Evolutionary conservation across 192 early-diverging fungal species (phyloP).

Genomic region (Coemansia interrupta): DNA sequence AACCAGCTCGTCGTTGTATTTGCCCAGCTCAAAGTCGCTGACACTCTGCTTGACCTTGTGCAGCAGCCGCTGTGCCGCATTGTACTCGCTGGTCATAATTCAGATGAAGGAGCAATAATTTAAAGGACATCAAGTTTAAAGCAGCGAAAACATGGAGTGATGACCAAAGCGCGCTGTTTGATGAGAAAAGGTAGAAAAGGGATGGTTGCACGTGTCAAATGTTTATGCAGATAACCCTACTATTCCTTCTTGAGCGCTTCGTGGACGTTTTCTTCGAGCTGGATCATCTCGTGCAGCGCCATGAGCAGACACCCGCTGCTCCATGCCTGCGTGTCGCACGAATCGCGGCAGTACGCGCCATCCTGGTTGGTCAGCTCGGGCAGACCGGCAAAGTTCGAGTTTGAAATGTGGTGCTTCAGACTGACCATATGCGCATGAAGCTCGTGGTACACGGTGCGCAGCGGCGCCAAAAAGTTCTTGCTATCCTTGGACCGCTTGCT

Average conservation of each 20-base stretch:
- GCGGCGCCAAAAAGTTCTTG: constrained; percentile 18
- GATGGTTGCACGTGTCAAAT: neutral
- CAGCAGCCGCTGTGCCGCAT: constrained; percentile 50
- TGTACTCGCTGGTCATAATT: constrained; percentile 51
- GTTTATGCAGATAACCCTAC: neutral
- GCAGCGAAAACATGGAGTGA: neutral
- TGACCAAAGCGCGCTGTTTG: neutral
- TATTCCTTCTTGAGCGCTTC: constrained; percentile 16
- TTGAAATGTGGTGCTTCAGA: constrained; percentile 56
- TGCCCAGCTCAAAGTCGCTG: constrained; percentile 40
- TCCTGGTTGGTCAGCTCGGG: constrained; percentile 94
- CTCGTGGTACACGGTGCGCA: constrained; percentile 65
- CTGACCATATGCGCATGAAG: constrained; percentile 75
- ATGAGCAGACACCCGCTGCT: constrained; percentile 46
- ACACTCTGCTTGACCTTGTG: constrained; percentile 50
- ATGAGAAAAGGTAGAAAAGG: constrained; percentile 2
- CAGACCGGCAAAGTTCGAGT: constrained; percentile 78
- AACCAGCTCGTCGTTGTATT: constrained; percentile 8
- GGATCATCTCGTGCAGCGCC: constrained; percentile 35
- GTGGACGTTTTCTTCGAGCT: constrained; percentile 31
- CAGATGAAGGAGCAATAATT: neutral
- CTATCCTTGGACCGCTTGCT: constrained; percentile 1
- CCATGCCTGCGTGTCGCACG: constrained; percentile 95
- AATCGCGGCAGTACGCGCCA: constrained; percentile 75
- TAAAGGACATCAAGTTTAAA: neutral